Evolutionary conservation across 257 asterid genomes (phyloP), one percentile per base, ranked within the genome.

Genomic region (Nicotiana attenuata): DNA sequence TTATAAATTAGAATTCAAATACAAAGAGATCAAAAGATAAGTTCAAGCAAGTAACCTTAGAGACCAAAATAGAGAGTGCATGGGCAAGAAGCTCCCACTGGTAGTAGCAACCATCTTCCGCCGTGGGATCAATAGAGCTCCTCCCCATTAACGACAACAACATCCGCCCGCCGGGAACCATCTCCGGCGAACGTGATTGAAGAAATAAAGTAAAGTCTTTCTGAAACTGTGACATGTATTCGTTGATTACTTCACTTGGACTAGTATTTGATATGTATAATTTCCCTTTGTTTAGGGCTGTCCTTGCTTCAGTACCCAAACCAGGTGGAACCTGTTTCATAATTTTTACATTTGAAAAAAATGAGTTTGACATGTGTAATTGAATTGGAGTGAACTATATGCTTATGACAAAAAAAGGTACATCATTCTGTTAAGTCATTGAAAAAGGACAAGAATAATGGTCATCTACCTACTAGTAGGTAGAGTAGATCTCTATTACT

Each of bases 71-170:
- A 83, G 81, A 84, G 57, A 92, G 93, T 17, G 96, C 97, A 22
- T 71, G 82, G 13, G 95, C 89, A 1, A 92, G 85, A 4, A 93
- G 89, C 79, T 91, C 97, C 97, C 97, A 91, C 16, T 90, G 94
- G 50, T 90, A 24, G 61, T 73, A 81, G 87, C 87, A 83, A 73
- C 95, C 84, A 24, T 89, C 88, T 84, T 88, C 88, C 0, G 88
- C 83, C 8, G 90, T 31, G 45, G 93, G 86, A n/a, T 89, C 89
- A 0, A 85, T 45, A 9, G 97, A 88, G 65, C 20, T 61, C 60
- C 94, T 83, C 10, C 94, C 92, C 89, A 90, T 83, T 63, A 92
- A 87, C 0, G 95, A 90, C 71, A 92, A 57, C 64, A 94, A 82
- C 97, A 92, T 90, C 11, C 80, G 31, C 13, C 98, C 98, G 20